Base-by-base conservation (phyloP, 2,329 filamentous ascomycete genomes). In the Elsinoe arachidis region DNA sequence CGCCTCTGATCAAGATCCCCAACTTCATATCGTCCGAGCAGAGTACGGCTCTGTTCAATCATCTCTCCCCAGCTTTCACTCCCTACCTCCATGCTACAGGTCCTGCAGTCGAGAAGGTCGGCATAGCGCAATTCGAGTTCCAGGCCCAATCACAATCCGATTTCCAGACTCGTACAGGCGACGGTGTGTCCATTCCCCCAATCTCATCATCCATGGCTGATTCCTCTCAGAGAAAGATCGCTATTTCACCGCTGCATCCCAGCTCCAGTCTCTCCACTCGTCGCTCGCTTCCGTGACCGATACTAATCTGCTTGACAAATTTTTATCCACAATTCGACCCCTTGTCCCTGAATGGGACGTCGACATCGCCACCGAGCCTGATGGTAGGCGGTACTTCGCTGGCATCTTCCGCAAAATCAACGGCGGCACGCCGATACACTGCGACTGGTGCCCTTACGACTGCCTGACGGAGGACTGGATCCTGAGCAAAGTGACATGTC, bases 321-420 rank as follows among this genome's bases (percentile, higher is more conserved):
- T 51, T 3, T 14, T 51, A 1, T 5, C 26, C 26, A 26, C 17
- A 7, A 19, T 51, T 26, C 46, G 46, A 1, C 26, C 33, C 5
- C 26, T 51, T 3, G 46, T 51, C 23, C 46, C 46, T 5, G 46
- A 51, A 12, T 51, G 46, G 46, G 46, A 51, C 34, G 46, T 51
- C 10, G 21, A 21, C 5, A 51, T 51, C 5, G 46, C 46, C 14
- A 34, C 14, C 46, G 46, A 51, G 26, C 21, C 21, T 5, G 44
- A 47, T 10, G 21, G 30, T 6, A 34, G 30, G 23, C 21, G 12
- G 3, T 51, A 51, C 17, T 51, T 51, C n/a, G 26, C 46, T n/a
- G 46, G 46, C 19, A 51, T 51, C 46, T 51, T 51, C 46, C 46
- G 46, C 46, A 51, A 51, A 12, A 51, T 51, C 26, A 51, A 51